Evolutionary conservation across 768 basidiomycete species (phyloP), one percentile per base, ranked within the genome.

Genomic region (Mycena haematopus): DNA sequence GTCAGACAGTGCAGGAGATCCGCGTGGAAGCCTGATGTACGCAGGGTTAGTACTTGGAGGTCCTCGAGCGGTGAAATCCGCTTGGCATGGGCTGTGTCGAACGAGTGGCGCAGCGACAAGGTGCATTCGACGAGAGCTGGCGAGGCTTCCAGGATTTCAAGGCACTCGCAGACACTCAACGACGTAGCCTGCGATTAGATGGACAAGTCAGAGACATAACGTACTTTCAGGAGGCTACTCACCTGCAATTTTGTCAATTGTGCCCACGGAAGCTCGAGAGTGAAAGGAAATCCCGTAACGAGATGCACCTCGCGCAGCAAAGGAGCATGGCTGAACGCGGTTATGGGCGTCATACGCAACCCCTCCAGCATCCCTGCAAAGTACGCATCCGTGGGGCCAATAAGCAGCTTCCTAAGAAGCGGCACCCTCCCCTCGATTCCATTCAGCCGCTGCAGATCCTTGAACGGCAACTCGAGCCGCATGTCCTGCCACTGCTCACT

Each of bases 391-490:
- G 56, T 52, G 19, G 62, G 62, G 0, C 62, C 62, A 22, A 63
- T 58, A 11, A 58, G 50, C 45, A 63, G 35, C 42, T 63, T 63
- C 46, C 51, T n/a, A 7, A 63, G 62, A 9, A 63, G 56, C 25
- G 62, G 62, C 2, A 63, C 56, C 15, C 54, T 40, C 14, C 56
- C 56, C 56, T 58, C 52, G 50, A 63, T 33, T 27, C 44, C 52
- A 17, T 58, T 47, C n/a, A 63, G 62, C 17, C 62, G 56, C 21
- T 54, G 56, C 9, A 63, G 56, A 17, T 63, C 62, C 56, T 58
- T 63, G 51, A 63, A 63, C 35, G 62, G 62, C 25, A 63, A 42
- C 24, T 63, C 62, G 52, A 63, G 62, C 27, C 62, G 62, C 35
- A 54, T 36, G 19, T 63, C 62, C 51, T 47, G 56, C 62, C 62